Evolutionary conservation across 305 asterid genomes (phyloP), one percentile per base, ranked within the genome.

Genomic region (Fraxinus velutina): DNA sequence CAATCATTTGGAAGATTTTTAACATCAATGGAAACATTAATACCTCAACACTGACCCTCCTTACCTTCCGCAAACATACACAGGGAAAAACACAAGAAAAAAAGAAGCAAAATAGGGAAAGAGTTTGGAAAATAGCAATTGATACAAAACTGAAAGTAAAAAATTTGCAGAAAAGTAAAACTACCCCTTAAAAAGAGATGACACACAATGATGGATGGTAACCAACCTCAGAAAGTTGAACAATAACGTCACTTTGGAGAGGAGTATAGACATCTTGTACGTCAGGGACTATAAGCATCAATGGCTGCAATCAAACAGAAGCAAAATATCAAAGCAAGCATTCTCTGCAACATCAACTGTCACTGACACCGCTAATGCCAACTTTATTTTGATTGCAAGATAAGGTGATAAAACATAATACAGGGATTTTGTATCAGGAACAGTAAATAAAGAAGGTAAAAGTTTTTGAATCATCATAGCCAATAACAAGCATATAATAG

Each of bases 231-330:
- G 98, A 84, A 82, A 96, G 96, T 85, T 83, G 97, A 86, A 96
- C 98, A 82, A 96, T 89, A 80, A 96, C 91, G 84, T 96, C 99
- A 85, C 94, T 94, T 84, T 92, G 89, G 2, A 94, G 98, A 81
- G 99, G 99, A 77, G 99, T 96, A 88, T 96, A 96, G 71, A 96
- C 99, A 75, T 94, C 99, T 90, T 93, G 97, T 71, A 96, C 95
- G 80, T 96, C 98, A 81, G 99, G 98, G 84, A 96, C 97, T 84
- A 96, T 89, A 81, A 96, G 98, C 99, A 96, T 96, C 91, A 92
- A 87, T 27, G 97, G 98, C 99, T 96, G 97, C 92, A 90, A 85
- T 50, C 76, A 79, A 85, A 80, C 77, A 80, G 39, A 82, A 78
- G 78, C 84, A 50, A 64, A 82, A 79, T 44, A 86, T 77, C 70